Evolutionary conservation across 1,284 basidiomycete species (phyloP).

Genomic region (Hemileia vastatrix): DNA sequence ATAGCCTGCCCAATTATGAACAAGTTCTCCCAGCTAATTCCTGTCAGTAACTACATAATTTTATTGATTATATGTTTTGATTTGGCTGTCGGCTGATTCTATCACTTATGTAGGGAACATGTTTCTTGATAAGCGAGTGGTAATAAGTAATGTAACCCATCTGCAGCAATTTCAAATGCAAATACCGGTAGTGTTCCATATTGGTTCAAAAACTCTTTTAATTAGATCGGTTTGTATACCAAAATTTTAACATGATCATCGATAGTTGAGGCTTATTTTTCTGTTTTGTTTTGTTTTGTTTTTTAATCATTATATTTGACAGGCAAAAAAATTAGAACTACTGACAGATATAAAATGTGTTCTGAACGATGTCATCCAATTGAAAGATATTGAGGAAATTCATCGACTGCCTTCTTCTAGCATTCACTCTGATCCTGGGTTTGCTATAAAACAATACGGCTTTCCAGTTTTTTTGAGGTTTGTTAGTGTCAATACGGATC

Average conservation of each 20-base stretch:
- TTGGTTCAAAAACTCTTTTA: slow-evolving; percentile 30
- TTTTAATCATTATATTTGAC: neutral
- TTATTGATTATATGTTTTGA: neutral
- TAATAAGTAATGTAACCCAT: slow-evolving; percentile 25
- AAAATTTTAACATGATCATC: too few relatives aligned
- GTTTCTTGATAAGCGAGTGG: slow-evolving; percentile 21
- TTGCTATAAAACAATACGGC: slow-evolving; percentile 20
- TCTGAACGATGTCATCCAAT: slow-evolving; percentile 41
- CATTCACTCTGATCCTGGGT: slow-evolving; percentile 17
- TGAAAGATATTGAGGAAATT: slow-evolving; percentile 57
- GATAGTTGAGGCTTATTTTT: too few relatives aligned
- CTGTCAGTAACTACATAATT: slow-evolving; percentile 5
- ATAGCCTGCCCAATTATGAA: slow-evolving; percentile 21
- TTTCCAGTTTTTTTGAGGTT: slow-evolving; percentile 11
- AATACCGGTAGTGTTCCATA: slow-evolving; percentile 25
- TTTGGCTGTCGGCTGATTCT: neutral
- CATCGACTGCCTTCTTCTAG: slow-evolving; percentile 54
- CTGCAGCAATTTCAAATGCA: slow-evolving; percentile 26
- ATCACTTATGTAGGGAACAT: slow-evolving; percentile 6
- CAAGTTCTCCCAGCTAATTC: slow-evolving; percentile 22
- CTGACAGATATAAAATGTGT: slow-evolving; percentile 27
- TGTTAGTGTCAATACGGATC: slow-evolving; percentile 21
- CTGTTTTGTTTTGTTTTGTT: too few relatives aligned
- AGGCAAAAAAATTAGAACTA: slow-evolving; percentile 26
- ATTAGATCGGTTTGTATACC: slow-evolving; percentile 43